Percentiles rank a stretch among this genome's conserved stretches.
Conservation (phyloP, 2,329 filamentous ascomycete species). For the Cercospora beticola region DNA sequence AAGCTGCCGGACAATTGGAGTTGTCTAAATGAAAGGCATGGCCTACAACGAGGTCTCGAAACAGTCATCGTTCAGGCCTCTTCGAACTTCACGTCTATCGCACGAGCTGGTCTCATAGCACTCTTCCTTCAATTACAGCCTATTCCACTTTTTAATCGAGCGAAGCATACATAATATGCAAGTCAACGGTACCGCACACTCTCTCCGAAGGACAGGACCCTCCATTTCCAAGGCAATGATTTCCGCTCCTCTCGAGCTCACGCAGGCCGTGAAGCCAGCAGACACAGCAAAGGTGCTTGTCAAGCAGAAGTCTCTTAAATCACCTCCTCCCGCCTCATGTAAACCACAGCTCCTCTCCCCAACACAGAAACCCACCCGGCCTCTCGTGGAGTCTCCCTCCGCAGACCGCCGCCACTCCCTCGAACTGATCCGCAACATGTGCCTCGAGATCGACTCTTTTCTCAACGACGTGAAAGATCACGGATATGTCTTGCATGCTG, state of each 20-base stretch:
- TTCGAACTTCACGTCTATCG: neutral
- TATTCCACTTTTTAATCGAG: neutral
- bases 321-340: neutral
- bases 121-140: neutral
- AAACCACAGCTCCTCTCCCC: neutral
- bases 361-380: neutral
- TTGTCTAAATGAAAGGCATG: neutral
- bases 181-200: neutral
- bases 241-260: neutral
- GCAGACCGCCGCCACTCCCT: neutral
- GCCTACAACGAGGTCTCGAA: neutral
- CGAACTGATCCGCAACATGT: neutral
- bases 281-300: neutral
- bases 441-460: conserved; percentile 12
- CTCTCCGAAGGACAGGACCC: neutral
- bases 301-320: neutral
- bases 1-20: neutral
- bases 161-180: neutral
- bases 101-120: conserved; percentile 7
- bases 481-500: conserved; percentile 7
- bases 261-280: conserved; percentile 3
- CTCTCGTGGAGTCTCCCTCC: neutral
- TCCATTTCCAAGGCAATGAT: neutral
- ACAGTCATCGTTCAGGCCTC: neutral
- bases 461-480: conserved; percentile 4